Percentiles rank a stretch among this genome's conserved stretches.
Evolutionary conservation across 202 grass and related monocot species (phyloP).

Genomic region (Dendrocalamus latiflorus): DNA sequence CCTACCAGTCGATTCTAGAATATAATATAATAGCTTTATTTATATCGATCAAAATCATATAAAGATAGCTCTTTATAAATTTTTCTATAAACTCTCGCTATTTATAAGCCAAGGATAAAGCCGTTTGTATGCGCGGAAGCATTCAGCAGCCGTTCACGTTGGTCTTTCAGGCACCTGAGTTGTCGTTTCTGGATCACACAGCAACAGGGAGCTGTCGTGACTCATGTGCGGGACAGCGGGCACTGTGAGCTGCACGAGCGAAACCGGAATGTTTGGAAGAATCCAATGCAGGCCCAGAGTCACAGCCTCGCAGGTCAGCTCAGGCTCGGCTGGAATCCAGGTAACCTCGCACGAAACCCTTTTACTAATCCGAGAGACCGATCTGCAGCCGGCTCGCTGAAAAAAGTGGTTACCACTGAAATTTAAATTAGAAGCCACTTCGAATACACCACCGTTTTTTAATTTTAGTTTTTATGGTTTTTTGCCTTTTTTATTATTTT

Average conservation of each 20-base stretch:
- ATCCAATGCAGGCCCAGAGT: conserved; percentile 36
- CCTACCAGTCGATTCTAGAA: too few species aligned
- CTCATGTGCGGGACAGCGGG: conserved; percentile 1
- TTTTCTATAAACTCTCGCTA: too few species aligned
- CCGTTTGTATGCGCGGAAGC: neutral
- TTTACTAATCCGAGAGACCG: conserved; percentile 12
- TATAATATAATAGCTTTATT: too few species aligned
- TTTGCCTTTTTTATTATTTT: too few species aligned
- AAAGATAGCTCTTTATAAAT: too few species aligned
- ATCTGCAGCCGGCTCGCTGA: too few species aligned
- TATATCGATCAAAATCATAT: too few species aligned
- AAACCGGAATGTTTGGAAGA: conserved; percentile 33
- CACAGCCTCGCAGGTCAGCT: conserved; percentile 7
- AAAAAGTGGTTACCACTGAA: too few species aligned
- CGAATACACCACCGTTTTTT: too few species aligned
- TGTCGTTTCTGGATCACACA: conserved; percentile 12
- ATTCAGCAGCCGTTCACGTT: neutral
- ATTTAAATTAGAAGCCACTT: neutral
- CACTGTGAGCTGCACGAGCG: conserved; percentile 28
- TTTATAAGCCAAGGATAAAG: too few species aligned
- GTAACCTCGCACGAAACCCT: neutral
- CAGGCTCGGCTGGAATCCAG: conserved; percentile 19
- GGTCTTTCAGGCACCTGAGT: neutral
- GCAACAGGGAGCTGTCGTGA: neutral
- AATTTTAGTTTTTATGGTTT: too few species aligned